Conservation (phyloP, 2,329 filamentous ascomycete genomes). For the Exophiala xenobiotica region DNA sequence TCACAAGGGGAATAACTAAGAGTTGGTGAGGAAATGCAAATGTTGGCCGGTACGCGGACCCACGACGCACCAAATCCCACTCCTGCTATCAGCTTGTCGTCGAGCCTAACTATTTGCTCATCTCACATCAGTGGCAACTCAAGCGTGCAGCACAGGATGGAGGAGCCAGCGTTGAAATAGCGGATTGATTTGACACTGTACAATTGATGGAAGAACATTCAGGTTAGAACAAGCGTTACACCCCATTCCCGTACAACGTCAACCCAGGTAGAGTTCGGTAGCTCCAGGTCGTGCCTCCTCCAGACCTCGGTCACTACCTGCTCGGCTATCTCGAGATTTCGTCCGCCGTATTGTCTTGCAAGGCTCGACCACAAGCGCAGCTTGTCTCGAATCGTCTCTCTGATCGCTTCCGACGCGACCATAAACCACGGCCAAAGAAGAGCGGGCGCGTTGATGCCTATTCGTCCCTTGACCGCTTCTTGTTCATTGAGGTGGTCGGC, state of each 20-base stretch:
- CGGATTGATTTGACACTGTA: no score
- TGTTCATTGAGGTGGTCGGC: slow-evolving; percentile 8
- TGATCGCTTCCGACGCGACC: slow-evolving; percentile 9
- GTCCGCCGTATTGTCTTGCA: slow-evolving; percentile 8
- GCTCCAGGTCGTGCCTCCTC: slow-evolving; percentile 4
- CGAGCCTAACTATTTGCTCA: background rate
- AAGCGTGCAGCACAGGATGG: no score
- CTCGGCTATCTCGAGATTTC: slow-evolving; percentile 11
- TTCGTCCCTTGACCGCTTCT: slow-evolving; percentile 8
- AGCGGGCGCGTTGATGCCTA: slow-evolving; percentile 3
- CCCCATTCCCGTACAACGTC: slow-evolving; percentile 10
- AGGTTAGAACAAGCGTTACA: slow-evolving; percentile 9
- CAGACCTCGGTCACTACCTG: slow-evolving; percentile 10
- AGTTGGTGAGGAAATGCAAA: background rate
- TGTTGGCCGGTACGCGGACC: no score
- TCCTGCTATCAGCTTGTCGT: no score
- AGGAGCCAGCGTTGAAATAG: no score
- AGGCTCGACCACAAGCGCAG: slow-evolving; percentile 8
- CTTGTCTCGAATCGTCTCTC: slow-evolving; percentile 4
- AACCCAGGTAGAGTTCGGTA: background rate
- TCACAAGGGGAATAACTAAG: no score
- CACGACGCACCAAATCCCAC: no score
- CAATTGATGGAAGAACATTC: background rate
- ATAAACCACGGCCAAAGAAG: slow-evolving; percentile 13
- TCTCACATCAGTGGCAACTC: no score